Percentiles rank a stretch among this genome's conserved stretches.
phyloP scores from a whole-genome alignment of 148 eudicot species.

The Linanthus parryae region DNA sequence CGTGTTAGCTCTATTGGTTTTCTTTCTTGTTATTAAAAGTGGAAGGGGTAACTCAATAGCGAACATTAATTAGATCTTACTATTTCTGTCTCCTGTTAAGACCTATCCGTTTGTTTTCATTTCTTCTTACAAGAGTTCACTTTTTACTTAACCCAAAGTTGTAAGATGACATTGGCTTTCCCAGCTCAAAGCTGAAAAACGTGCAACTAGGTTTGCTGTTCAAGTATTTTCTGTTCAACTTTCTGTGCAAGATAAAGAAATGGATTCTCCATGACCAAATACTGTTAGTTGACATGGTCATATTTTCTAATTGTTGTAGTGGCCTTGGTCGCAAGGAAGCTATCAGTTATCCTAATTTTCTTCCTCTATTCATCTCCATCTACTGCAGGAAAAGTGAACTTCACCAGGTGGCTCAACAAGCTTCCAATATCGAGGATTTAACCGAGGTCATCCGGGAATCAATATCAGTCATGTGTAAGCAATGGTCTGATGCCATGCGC shows the following conservation, averaged over 20 bases:
- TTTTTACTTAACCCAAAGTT: neutral
- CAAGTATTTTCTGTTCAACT: too few species aligned
- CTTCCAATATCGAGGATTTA: conserved; percentile 87
- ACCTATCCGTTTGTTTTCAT: neutral
- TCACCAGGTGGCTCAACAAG: conserved; percentile 95
- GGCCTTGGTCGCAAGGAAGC: neutral
- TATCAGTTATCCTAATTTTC: neutral
- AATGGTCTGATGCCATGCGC: conserved; percentile 92
- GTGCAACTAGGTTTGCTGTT: too few species aligned
- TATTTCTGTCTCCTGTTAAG: neutral
- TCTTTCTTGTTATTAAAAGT: too few species aligned
- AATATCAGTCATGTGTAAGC: conserved; percentile 83
- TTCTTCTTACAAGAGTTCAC: neutral
- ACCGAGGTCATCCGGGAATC: conserved; percentile 82
- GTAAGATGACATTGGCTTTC: too few species aligned
- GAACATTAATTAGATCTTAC: neutral
- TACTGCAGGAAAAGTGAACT: conserved; percentile 85
- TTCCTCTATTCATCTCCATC: conserved; percentile 3
- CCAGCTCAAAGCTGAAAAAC: too few species aligned
- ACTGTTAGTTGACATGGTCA: neutral
- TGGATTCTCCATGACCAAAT: too few species aligned
- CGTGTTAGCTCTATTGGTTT: too few species aligned
- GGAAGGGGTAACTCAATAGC: too few species aligned
- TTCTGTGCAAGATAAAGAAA: too few species aligned
- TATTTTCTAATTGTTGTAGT: neutral